Evolutionary conservation across 495 filamentous ascomycete species (phyloP), one percentile per base, ranked within the genome.

Genomic region (Saxophila tyrrhenica): DNA sequence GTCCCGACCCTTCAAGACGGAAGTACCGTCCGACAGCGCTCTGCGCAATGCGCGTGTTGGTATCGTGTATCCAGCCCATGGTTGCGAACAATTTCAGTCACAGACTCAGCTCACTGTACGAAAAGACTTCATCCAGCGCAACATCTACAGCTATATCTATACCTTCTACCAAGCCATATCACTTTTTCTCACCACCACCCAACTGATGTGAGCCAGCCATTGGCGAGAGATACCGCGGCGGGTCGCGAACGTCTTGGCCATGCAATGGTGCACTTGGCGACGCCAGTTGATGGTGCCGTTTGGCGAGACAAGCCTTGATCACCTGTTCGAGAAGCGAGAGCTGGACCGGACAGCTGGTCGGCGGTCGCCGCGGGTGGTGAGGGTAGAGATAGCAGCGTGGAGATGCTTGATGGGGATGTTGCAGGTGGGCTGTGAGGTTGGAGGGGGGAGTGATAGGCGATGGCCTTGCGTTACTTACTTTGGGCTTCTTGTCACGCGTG

Each of bases 21-120:
- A 90, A 90, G 73, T 81, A 87, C 49, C 74, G 72, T 47, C 86
- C 86, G 54, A 89, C 74, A 35, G 75, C 69, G 62, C 78, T 78
- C 49, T 65, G 58, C 53, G 78, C 81, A 57, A 84, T 70, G 62
- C 66, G 70, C 41, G 66, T 47, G 62, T 85, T 84, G 62, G 72
- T 67, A 25, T 69, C 66, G 21, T 78, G 70, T 54, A 78, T 64
- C 74, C 73, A 80, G 3, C 16, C 35, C 35, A 39, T 39, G 35
- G 35, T 39, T 39, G 35, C 35, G 8, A 39, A 9, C 35, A 39
- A 8, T 39, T 39, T 39, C 35, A 39, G 16, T 39, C 35, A 16
- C 35, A 39, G n/a, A n/a, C n/a, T n/a, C n/a, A n/a, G n/a, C n/a
- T n/a, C n/a, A n/a, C n/a, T n/a, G n/a, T n/a, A n/a, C n/a, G n/a